Evolutionary conservation across 1,139 yeast species (phyloP).

Genomic region (Lodderomyces orthopsilosis): DNA sequence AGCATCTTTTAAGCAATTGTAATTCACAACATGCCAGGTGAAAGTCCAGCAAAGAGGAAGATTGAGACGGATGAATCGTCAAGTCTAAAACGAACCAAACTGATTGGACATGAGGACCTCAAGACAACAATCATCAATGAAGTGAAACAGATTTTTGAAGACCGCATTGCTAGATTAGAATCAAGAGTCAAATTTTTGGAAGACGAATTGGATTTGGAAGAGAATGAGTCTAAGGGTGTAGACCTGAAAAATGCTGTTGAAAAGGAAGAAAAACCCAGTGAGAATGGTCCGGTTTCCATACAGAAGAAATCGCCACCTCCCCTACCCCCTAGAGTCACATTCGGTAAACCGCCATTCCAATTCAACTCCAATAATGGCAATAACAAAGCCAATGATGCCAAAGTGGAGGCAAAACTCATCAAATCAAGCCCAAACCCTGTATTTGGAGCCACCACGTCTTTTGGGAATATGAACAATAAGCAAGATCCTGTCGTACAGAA

Average conservation of each 20-base stretch:
- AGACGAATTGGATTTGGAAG: conserved; percentile 7
- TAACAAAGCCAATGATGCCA: background rate
- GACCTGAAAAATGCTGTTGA: background rate
- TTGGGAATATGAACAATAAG: conserved; percentile 39
- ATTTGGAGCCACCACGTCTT: conserved; percentile 50
- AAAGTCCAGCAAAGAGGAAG: conserved; percentile 20
- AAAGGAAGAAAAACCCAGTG: conserved; percentile 6
- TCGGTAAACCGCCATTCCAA: background rate
- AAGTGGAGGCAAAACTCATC: conserved; percentile 1
- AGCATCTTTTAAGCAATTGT: background rate
- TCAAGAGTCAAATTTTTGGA: conserved; percentile 19
- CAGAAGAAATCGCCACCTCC: conserved; percentile 2
- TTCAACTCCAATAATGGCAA: background rate
- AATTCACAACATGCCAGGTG: conserved; percentile 17
- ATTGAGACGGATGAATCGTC: conserved; percentile 17
- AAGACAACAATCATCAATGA: conserved; percentile 18
- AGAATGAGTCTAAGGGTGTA: background rate
- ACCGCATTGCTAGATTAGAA: conserved; percentile 20
- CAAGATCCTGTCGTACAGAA: conserved; percentile 3
- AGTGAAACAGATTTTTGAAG: conserved; percentile 19
- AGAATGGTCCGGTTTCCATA: background rate
- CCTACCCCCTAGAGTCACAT: background rate
- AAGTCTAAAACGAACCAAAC: conserved; percentile 15
- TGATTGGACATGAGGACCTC: conserved; percentile 15
- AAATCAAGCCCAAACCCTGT: conserved; percentile 24